These are phyloP conservation scores for Aphanomyces euteiches DNA, from an alignment of 352 stramenopile species.

Conservation along the genomic window DNA sequence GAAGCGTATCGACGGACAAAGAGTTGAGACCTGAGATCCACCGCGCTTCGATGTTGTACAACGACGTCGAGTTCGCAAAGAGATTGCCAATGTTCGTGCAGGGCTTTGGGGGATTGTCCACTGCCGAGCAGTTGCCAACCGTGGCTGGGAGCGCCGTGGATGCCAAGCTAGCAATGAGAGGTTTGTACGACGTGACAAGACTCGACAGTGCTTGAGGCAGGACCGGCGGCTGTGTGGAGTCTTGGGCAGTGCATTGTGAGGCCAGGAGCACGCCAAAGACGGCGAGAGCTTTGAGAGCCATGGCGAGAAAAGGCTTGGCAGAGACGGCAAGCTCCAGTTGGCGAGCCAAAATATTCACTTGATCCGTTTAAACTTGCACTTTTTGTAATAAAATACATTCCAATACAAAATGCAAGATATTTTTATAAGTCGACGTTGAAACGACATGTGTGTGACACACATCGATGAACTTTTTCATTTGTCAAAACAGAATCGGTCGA, in stretches of 20 bases:
- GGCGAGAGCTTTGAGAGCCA: conserved; percentile 2
- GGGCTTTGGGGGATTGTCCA: conserved; percentile 3
- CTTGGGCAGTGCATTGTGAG: background rate
- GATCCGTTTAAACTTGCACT: no score
- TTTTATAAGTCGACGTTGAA: no score
- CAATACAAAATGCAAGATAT: no score
- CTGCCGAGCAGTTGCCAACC: conserved; percentile 26
- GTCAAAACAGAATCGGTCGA: no score
- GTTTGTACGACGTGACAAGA: conserved; percentile 11
- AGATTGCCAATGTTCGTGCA: conserved; percentile 27
- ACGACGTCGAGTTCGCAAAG: conserved; percentile 1
- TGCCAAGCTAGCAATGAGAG: conserved; percentile 18
- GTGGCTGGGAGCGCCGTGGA: conserved; percentile 18
- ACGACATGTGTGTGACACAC: no score
- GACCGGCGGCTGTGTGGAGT: background rate
- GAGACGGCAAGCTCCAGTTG: no score
- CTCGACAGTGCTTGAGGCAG: conserved; percentile 10
- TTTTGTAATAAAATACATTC: no score
- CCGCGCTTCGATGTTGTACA: conserved; percentile 22
- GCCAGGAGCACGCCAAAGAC: background rate
- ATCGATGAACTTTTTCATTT: no score
- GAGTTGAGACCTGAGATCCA: conserved; percentile 29
- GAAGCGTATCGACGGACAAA: conserved; percentile 13
- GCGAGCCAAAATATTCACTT: no score
- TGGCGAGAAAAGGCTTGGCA: background rate